Evolutionary conservation across 805 yeast species (phyloP).

Genomic region (Ogataea nakhonphanomensis): DNA sequence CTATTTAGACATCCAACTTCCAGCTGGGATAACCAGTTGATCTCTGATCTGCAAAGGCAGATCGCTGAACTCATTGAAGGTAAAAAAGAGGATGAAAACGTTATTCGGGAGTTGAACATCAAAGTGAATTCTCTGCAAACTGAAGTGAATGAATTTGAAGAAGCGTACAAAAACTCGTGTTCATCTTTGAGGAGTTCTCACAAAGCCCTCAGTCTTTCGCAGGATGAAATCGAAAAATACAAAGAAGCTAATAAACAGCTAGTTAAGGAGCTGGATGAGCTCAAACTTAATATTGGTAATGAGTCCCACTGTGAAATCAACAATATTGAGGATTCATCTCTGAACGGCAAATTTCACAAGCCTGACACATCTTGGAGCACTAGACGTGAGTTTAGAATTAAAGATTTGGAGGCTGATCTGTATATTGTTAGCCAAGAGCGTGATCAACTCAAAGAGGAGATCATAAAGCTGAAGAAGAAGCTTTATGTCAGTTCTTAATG

Average conservation of each 20-base stretch:
- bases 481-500: conserved; percentile 28
- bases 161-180: conserved; percentile 66
- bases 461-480: conserved; percentile 56
- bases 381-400: conserved; percentile 70
- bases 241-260: conserved; percentile 54
- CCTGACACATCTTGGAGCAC: conserved; percentile 33
- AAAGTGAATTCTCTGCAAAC: conserved; percentile 25
- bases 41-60: conserved; percentile 46
- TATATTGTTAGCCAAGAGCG: conserved; percentile 79
- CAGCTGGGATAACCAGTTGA: conserved; percentile 19
- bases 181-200: conserved; percentile 72
- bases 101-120: conserved; percentile 30
- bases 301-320: conserved; percentile 17
- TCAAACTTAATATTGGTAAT: conserved; percentile 38
- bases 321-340: conserved; percentile 18
- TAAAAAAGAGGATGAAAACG: conserved; percentile 38
- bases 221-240: conserved; percentile 63
- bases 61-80: conserved; percentile 48
- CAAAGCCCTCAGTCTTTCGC: conserved; percentile 69
- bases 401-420: conserved; percentile 81
- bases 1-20: too few relatives aligned
- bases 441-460: conserved; percentile 67
- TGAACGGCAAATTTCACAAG: not conserved
- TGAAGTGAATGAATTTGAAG: conserved; percentile 44
- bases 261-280: conserved; percentile 64